Percentiles rank a stretch among this genome's conserved stretches.
Conservation (phyloP, 1,139 yeast genomes). For the Taiozyma onychis region DNA sequence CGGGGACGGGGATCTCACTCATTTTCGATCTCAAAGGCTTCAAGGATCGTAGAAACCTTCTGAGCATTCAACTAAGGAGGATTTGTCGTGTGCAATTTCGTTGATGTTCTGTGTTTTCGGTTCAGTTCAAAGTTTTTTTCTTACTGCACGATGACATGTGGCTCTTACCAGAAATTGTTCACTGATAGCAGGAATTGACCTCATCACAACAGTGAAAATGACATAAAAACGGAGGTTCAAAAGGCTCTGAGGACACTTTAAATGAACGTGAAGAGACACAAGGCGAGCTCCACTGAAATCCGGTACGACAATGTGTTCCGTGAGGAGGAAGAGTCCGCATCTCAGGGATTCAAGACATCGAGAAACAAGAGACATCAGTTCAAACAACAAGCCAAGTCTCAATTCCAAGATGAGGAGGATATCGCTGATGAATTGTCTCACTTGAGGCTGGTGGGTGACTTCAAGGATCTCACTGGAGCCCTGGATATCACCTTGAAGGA, state of each 20-base stretch:
- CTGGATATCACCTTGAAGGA: conserved; percentile 2
- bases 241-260: too few relatives aligned
- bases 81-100: too few relatives aligned
- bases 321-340: not conserved
- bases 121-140: too few relatives aligned
- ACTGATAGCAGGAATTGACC: too few relatives aligned
- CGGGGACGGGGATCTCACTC: not conserved
- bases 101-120: too few relatives aligned
- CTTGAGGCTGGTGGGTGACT: conserved; percentile 3
- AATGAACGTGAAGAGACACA: not conserved
- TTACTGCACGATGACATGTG: too few relatives aligned
- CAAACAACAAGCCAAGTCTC: conserved; percentile 4
- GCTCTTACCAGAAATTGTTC: too few relatives aligned
- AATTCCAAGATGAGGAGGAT: conserved; percentile 21
- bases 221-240: too few relatives aligned
- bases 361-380: conserved; percentile 11
- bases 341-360: conserved; percentile 11
- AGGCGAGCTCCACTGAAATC: conserved; percentile 5
- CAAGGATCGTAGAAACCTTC: not conserved
- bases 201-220: too few relatives aligned
- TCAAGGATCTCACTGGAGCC: conserved; percentile 6
- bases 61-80: not conserved
- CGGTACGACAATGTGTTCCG: conserved; percentile 9
- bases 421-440: conserved; percentile 5
- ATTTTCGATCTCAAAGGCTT: not conserved